phyloP scores from a whole-genome alignment of 2,329 filamentous ascomycete genomes.

The Ramularia endophylla region DNA sequence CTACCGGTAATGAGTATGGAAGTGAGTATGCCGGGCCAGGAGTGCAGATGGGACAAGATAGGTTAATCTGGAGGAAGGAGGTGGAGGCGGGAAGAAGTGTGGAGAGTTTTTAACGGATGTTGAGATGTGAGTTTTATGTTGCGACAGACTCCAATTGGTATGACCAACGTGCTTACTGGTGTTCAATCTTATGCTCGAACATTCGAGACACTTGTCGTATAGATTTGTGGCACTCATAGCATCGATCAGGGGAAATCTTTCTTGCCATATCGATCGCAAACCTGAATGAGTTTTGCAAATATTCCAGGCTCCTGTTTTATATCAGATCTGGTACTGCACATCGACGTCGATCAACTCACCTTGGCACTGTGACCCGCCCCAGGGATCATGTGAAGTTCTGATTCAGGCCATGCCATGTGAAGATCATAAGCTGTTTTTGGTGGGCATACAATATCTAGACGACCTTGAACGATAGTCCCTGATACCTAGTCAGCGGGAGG shows the following conservation, averaged over 20 bases:
- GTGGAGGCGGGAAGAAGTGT: conserved; percentile 32
- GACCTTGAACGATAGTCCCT: conserved; percentile 13
- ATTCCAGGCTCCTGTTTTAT: conserved; percentile 7
- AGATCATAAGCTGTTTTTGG: conserved; percentile 12
- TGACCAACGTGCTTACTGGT: too few species aligned
- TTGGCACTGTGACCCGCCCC: conserved; percentile 12
- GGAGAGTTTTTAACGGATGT: conserved; percentile 11
- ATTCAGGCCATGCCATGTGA: conserved; percentile 11
- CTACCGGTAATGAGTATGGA: conserved; percentile 51
- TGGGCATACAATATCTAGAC: conserved; percentile 12
- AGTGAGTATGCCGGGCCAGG: conserved; percentile 56
- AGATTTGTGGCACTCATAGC: too few species aligned
- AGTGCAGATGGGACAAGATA: conserved; percentile 45
- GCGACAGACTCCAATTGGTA: too few species aligned
- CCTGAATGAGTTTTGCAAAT: conserved; percentile 8
- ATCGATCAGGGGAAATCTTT: not conserved
- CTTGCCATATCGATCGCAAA: conserved; percentile 9
- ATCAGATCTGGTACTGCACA: not conserved
- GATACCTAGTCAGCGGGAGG: not conserved
- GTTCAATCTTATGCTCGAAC: too few species aligned
- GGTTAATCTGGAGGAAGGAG: conserved; percentile 50
- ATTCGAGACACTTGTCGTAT: too few species aligned
- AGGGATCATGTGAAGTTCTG: conserved; percentile 12
- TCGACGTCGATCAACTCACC: conserved; percentile 1
- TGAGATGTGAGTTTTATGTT: too few species aligned